Conservation (phyloP, 768 basidiomycete species). For the Phanerochaete carnosa region DNA sequence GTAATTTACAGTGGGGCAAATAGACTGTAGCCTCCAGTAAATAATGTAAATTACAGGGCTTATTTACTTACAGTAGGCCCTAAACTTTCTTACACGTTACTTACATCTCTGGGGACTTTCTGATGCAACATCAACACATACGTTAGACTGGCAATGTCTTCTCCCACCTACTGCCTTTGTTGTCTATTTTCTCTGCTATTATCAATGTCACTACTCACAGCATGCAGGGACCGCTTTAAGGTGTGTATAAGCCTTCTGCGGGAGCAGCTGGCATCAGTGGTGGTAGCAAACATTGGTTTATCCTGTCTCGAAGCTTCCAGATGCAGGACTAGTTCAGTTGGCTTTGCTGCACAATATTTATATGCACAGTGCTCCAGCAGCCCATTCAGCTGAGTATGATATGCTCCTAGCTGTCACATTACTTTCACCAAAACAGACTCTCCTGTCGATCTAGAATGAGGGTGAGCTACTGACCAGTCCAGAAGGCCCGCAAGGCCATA, state of each 20-base stretch:
- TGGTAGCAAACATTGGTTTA: background rate
- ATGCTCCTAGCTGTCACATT: background rate
- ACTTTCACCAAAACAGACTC: background rate
- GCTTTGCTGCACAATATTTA: too few relatives aligned
- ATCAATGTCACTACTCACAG: background rate
- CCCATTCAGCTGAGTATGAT: background rate
- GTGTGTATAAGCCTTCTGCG: background rate
- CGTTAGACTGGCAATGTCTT: background rate
- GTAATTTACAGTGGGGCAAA: too few relatives aligned
- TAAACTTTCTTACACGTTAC: too few relatives aligned
- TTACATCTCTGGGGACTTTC: too few relatives aligned
- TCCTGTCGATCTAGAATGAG: background rate
- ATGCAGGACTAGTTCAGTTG: too few relatives aligned
- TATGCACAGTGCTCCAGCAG: too few relatives aligned
- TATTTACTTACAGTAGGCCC: too few relatives aligned
- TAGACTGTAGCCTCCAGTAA: too few relatives aligned
- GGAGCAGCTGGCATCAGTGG: background rate
- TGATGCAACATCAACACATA: too few relatives aligned
- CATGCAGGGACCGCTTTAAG: background rate
- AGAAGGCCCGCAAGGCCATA: constrained; percentile 26
- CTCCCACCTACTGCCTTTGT: background rate
- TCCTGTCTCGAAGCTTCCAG: background rate
- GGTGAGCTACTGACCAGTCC: background rate
- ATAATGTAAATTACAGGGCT: too few relatives aligned
- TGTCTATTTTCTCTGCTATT: background rate